Base-by-base conservation (phyloP, 2,329 filamentous ascomycete species). In the Botrytis galanthina region DNA sequence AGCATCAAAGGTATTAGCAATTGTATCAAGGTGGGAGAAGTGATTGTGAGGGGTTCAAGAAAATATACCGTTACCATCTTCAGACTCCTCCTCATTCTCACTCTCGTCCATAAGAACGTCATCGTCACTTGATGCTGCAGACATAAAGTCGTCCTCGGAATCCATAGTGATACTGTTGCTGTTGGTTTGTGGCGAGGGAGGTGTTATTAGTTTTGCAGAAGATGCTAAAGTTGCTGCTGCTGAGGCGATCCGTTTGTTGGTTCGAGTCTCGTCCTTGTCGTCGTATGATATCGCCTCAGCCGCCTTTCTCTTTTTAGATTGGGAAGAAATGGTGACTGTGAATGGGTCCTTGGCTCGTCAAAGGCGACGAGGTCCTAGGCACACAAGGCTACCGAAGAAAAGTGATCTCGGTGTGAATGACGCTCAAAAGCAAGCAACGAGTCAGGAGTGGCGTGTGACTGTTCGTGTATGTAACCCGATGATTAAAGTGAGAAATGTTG, bases 101-200 rank as follows among this genome's bases (percentile, higher is more conserved):
- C 92, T 94, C 75, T 92, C 90, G 79, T 94, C 92, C 76, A 92
- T 88, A 82, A 92, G 87, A 74, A 93, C 88, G 74, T 89, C 88
- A 76, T 93, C 91, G 72, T 91, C 91, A 80, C 92, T 97, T 60
- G 93, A 95, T 78, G 91, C 87, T 80, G 91, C 90, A 79, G 93
- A 97, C 88, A 96, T 92, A 83, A 95, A 95, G 75, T 98, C 95
- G 80, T 98, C 94, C 79, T 98, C 95, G 14, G 95, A 98, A 84
- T 97, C 94, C 95, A 98, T 98, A 76, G 86, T 86, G 35, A 98
- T 98, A 76, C 86, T 86, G 35, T 81, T 84, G 37, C 86, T 86
- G 35, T 68, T 69, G 67, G 88, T 90, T 74, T 87, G 82, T 42
- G 88, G 87, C 8, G 88, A 89, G 26, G 88, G 87, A 35, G 90